Evolutionary conservation across 768 basidiomycete species (phyloP).

Genomic region (Mycena olivaceomarginata): DNA sequence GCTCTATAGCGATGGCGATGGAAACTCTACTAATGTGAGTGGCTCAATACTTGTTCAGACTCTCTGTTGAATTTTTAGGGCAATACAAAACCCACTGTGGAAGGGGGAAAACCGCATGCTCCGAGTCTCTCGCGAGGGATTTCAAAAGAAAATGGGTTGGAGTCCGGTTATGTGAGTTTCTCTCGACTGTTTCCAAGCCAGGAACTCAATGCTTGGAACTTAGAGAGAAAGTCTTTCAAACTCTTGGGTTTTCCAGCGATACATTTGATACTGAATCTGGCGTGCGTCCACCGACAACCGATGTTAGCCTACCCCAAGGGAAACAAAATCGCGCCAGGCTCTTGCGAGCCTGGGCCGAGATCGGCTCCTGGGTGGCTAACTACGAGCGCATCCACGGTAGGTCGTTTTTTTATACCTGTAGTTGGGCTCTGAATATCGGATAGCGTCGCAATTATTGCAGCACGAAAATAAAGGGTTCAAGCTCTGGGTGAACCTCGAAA

Average conservation of each 20-base stretch:
- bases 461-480: conserved; percentile 60
- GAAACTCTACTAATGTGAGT: conserved; percentile 83
- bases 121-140: conserved; percentile 71
- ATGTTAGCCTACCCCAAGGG: conserved; percentile 66
- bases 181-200: conserved; percentile 5
- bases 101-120: conserved; percentile 77
- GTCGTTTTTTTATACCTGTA: conserved; percentile 35
- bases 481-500: conserved; percentile 72
- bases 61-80: conserved; percentile 56
- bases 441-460: conserved; percentile 67
- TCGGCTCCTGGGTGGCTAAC: conserved; percentile 79
- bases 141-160: conserved; percentile 83
- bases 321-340: conserved; percentile 75
- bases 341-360: conserved; percentile 88
- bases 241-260: conserved; percentile 65
- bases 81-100: conserved; percentile 87
- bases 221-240: conserved; percentile 68
- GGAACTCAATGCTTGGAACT: conserved; percentile 19
- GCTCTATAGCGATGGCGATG: conserved; percentile 72
- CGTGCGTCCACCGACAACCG: conserved; percentile 74
- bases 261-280: conserved; percentile 61
- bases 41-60: conserved; percentile 28
- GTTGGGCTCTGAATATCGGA: conserved; percentile 33
- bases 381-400: conserved; percentile 70
- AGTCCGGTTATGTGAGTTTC: conserved; percentile 71